Conservation (phyloP, 768 basidiomycete species). For the Tricholoma furcatifolium region DNA sequence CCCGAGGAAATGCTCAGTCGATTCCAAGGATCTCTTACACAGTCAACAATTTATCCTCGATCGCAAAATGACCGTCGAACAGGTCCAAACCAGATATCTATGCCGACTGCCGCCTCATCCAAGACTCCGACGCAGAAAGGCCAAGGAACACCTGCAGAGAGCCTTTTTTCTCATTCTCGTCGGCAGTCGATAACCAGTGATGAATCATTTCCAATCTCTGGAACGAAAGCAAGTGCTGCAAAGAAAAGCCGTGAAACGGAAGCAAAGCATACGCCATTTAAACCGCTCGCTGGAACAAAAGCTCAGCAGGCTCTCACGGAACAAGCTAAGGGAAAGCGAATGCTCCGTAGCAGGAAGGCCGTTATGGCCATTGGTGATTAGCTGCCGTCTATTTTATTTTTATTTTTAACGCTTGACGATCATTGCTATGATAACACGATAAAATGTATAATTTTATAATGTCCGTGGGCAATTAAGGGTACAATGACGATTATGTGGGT, state of each 20-base stretch:
- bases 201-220: constrained; percentile 32
- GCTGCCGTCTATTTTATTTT: too few relatives aligned
- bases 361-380: too few relatives aligned
- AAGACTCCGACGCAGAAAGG: not conserved
- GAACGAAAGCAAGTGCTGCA: constrained; percentile 36
- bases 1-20: constrained; percentile 9
- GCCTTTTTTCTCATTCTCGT: not conserved
- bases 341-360: too few relatives aligned
- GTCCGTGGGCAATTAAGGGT: constrained; percentile 2
- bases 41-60: not conserved
- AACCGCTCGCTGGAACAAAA: constrained; percentile 31
- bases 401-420: too few relatives aligned
- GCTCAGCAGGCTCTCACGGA: too few relatives aligned
- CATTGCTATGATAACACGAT: too few relatives aligned
- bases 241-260: constrained; percentile 29
- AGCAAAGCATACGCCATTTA: constrained; percentile 35
- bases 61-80: not conserved
- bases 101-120: constrained; percentile 1
- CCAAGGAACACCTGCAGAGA: constrained; percentile 3
- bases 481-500: not conserved
- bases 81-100: not conserved
- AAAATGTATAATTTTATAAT: too few relatives aligned
- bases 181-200: constrained; percentile 19
- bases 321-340: not conserved
- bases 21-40: constrained; percentile 6